Evolutionary conservation across 2,329 filamentous ascomycete genomes (phyloP), one percentile per base, ranked within the genome.

Genomic region (Exserohilum turcica): DNA sequence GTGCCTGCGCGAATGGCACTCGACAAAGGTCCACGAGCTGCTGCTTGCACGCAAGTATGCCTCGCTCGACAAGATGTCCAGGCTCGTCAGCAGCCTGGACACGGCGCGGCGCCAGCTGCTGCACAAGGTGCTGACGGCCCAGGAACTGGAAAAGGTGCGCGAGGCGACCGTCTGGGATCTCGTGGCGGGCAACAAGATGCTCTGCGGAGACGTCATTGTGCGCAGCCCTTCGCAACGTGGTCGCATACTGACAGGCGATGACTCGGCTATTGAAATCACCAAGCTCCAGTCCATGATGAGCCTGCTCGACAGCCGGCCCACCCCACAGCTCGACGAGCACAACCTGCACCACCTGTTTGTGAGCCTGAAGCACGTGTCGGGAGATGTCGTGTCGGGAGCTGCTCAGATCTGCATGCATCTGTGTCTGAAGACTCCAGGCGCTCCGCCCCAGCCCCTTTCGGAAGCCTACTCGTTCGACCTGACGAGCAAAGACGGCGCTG

Each of bases 1-100:
- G 3, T 99, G 94, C 72, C 78, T 99, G 59, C 86, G 94, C 64
- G 94, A 99, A 82, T 99, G 94, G 95, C 93, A 99, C 77, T 96
- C 94, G 16, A 96, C 92, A 15, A 95, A 97, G 70, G 82, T 99
- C 13, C 95, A 99, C 76, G 91, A 96, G 71, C 81, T 97, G 19
- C 82, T 99, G 1, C 83, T 99, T 7, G 86, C 86, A 16, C 85
- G 91, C 55, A 86, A 92, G 71, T 99, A 99, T 75, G 79, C 83
- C 43, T 84, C 87, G 48, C 79, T 99, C 49, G 91, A 96, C 65
- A 86, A 88, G 58, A 86, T 97, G 71, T 90, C 91, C 1, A 83
- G 84, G 51, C 82, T 97, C 48, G 89, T 97, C 38, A 84, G 87
- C 43, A 86, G 87, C n/a, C 81, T 99, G 57, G 93, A 97, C 74